These are phyloP conservation scores for Agrostemma githago DNA, from an alignment of 148 eudicot genomes.

Conservation along the genomic window DNA sequence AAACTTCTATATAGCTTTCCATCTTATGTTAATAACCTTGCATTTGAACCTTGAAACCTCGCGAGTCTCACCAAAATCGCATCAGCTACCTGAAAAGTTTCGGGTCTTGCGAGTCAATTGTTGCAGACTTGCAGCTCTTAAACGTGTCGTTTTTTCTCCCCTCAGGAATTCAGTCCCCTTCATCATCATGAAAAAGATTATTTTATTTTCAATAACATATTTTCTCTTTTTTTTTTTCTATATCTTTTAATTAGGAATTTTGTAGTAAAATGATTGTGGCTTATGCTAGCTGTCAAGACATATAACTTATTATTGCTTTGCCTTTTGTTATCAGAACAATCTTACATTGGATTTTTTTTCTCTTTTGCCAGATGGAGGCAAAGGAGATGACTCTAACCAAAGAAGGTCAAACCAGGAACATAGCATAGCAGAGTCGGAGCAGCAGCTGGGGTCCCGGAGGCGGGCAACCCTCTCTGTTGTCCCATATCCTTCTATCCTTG, in stretches of 20 bases:
- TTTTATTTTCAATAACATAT: neutral
- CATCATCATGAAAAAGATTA: no score
- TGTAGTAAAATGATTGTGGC: neutral
- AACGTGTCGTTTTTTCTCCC: no score
- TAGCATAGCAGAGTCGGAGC: slow-evolving; percentile 55
- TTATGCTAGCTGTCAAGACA: neutral
- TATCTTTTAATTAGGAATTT: neutral
- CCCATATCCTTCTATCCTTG: slow-evolving; percentile 82
- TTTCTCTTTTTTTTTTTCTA: neutral
- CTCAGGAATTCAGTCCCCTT: no score
- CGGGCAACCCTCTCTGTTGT: slow-evolving; percentile 63
- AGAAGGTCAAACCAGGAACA: slow-evolving; percentile 56
- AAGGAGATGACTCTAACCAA: slow-evolving; percentile 62
- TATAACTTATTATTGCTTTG: slow-evolving; percentile 8
- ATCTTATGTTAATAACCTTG: neutral
- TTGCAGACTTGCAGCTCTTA: no score
- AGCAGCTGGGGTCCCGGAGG: slow-evolving; percentile 48
- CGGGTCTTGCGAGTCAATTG: no score
- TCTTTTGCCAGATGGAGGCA: slow-evolving; percentile 54
- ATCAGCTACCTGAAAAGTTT: no score
- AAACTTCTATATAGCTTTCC: neutral
- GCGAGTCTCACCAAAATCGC: neutral
- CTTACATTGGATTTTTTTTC: slow-evolving; percentile 12
- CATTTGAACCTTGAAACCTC: neutral
- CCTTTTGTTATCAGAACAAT: neutral